These are phyloP conservation scores for Mallotus repandus DNA, from an alignment of 441 rosid species.

Conservation along the genomic window DNA sequence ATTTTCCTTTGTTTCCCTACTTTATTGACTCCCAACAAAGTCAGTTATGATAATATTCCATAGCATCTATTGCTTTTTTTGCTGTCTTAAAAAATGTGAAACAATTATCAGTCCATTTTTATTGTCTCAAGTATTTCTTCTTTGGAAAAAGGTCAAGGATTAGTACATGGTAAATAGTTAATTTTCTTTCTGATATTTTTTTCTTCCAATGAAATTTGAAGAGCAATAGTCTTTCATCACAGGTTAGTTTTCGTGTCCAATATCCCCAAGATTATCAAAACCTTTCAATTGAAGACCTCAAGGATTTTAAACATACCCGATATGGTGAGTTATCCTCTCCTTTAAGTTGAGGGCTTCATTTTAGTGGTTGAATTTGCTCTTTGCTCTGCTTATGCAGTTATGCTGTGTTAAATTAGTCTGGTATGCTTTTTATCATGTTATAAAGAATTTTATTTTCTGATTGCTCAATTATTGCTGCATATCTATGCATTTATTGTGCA, in stretches of 20 bases:
- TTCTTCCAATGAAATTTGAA: constrained; percentile 16
- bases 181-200: background rate
- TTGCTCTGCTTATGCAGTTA: background rate
- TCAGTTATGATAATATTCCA: background rate
- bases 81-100: background rate
- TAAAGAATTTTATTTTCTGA: background rate
- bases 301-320: constrained; percentile 97
- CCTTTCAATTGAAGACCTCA: constrained; percentile 95
- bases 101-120: background rate
- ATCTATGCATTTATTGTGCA: background rate
- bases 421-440: background rate
- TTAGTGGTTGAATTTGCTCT: background rate
- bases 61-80: background rate
- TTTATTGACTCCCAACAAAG: background rate
- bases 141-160: background rate
- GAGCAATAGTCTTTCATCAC: constrained; percentile 32
- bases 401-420: background rate
- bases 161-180: background rate
- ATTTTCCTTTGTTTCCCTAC: background rate
- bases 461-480: background rate
- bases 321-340: constrained; percentile 59
- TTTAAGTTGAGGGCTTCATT: background rate
- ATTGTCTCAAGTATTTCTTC: background rate
- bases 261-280: constrained; percentile 85
- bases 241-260: constrained; percentile 97